Base-by-base conservation (phyloP, 2,329 filamentous ascomycete genomes). In the Penicillium glabrum region DNA sequence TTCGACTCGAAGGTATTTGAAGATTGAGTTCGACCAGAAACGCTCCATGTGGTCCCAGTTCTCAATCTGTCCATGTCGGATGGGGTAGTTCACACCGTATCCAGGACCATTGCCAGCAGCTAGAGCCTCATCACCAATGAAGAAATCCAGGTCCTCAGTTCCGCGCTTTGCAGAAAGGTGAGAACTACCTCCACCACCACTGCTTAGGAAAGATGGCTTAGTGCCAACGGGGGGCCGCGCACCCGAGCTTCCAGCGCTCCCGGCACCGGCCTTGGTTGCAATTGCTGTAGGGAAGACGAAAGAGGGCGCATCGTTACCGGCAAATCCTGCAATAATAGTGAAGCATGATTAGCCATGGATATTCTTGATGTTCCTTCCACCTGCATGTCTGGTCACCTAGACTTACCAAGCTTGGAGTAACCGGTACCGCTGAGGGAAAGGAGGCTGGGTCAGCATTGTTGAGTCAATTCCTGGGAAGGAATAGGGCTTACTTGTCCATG, bases 31-130 rank as follows among this genome's bases (percentile, higher is more conserved):
- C 66, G 96, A 98, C 95, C 95, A 99, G 81, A 98, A 99, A 62
- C 95, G 89, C 78, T 99, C 95, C 95, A 99, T 99, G 71, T 97
- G 91, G 78, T 99, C 95, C 95, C 95, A 99, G 75, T 99, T 98
- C 80, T 99, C 95, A 76, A 99, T 91, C 81, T 99, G 95, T 48
- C 95, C 95, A 73, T 99, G 95, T 64, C 95, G 88, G 69, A 99
- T 98, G 56, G 95, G 95, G 77, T 98, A 99, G 79, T 98, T 91
- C 74, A 99, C 83, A 56, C 92, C 93, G 78, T 99, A 99, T 64
- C 95, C 92, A 67, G 95, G 92, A 56, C 95, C 95, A 64, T 82
- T 86, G 46, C 91, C 83, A 46, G 93, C 93, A 60, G 89, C 82
- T 65, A 98, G 83, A 62, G 95, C 95, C 80, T 98, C 95, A 72